Percentiles rank a stretch among this genome's conserved stretches.
These are phyloP conservation scores for Saccharomycopsis crataegensis DNA, from an alignment of 1,139 yeast genomes.

Conservation along the genomic window DNA sequence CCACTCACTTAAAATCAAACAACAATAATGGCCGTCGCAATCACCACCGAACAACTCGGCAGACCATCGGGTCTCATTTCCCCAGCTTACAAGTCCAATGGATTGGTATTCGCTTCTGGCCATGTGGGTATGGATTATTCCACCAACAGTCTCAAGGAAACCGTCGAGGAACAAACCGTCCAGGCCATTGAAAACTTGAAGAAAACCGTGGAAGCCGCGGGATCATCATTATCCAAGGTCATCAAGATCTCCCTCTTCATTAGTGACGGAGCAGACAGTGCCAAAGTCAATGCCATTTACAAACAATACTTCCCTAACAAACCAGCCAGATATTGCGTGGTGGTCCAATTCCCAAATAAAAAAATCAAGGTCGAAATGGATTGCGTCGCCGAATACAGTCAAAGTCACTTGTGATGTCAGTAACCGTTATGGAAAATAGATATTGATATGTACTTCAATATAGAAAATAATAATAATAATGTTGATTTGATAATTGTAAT, in stretches of 20 bases:
- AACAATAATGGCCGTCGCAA: not conserved
- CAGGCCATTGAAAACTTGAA: constrained; percentile 39
- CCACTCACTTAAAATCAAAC: not conserved
- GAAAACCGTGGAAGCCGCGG: constrained; percentile 39
- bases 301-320: constrained; percentile 38
- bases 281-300: constrained; percentile 41
- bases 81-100: constrained; percentile 44
- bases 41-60: constrained; percentile 1
- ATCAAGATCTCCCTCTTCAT: constrained; percentile 48
- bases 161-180: constrained; percentile 39
- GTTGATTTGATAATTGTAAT: too few relatives aligned
- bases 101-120: constrained; percentile 46
- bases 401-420: constrained; percentile 20
- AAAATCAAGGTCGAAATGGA: constrained; percentile 38
- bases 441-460: too few relatives aligned
- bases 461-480: too few relatives aligned
- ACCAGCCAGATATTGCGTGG: constrained; percentile 53
- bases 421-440: too few relatives aligned
- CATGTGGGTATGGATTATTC: constrained; percentile 33
- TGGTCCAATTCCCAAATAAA: constrained; percentile 38
- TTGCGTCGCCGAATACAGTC: constrained; percentile 28
- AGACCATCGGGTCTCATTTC: constrained; percentile 30
- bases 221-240: constrained; percentile 42
- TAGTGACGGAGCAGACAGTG: constrained; percentile 38
- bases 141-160: constrained; percentile 35